A percentile compares a stretch with the other conserved stretches of the same genome.
Evolutionary conservation across 805 yeast genomes (phyloP).

Genomic region (Clavispora santaluciae): DNA sequence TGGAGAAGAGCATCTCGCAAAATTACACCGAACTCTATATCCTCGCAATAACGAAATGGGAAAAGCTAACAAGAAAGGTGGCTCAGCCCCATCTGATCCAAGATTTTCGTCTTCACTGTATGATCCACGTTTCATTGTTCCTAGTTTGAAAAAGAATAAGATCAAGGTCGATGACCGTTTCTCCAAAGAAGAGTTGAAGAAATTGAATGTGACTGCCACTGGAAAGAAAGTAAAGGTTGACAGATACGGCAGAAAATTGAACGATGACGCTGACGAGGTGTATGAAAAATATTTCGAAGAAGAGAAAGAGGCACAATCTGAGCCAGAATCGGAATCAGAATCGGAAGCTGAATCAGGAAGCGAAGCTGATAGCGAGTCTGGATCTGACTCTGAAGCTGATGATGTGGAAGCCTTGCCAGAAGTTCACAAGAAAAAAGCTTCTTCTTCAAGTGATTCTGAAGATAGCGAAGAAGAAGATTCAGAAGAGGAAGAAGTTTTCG

Average conservation of each 20-base stretch:
- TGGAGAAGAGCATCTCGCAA: conserved; percentile 4
- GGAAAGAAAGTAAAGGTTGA: conserved; percentile 71
- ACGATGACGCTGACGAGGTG: conserved; percentile 35
- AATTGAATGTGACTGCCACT: conserved; percentile 35
- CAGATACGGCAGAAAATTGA: conserved; percentile 77
- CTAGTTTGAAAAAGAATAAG: conserved; percentile 63
- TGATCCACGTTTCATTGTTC: conserved; percentile 84
- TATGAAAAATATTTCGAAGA: conserved; percentile 54
- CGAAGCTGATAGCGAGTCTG: conserved; percentile 19
- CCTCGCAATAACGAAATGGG: conserved; percentile 1
- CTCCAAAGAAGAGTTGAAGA: conserved; percentile 55
- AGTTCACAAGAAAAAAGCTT: neutral
- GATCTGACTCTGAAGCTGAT: conserved; percentile 24
- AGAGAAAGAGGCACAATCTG: conserved; percentile 24
- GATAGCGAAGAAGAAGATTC: conserved; percentile 12
- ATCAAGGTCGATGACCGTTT: conserved; percentile 85
- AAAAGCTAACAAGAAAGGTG: conserved; percentile 6
- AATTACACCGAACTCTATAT: neutral
- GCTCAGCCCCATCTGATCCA: conserved; percentile 53
- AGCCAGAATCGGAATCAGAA: conserved; percentile 21
- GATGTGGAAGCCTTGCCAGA: neutral
- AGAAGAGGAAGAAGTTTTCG: conserved; percentile 22
- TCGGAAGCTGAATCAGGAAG: conserved; percentile 8
- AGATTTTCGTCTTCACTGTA: conserved; percentile 74
- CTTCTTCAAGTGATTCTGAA: conserved; percentile 11